Evolutionary conservation across 495 filamentous ascomycete species (phyloP).

Genomic region (Aspergillus taichungensis): DNA sequence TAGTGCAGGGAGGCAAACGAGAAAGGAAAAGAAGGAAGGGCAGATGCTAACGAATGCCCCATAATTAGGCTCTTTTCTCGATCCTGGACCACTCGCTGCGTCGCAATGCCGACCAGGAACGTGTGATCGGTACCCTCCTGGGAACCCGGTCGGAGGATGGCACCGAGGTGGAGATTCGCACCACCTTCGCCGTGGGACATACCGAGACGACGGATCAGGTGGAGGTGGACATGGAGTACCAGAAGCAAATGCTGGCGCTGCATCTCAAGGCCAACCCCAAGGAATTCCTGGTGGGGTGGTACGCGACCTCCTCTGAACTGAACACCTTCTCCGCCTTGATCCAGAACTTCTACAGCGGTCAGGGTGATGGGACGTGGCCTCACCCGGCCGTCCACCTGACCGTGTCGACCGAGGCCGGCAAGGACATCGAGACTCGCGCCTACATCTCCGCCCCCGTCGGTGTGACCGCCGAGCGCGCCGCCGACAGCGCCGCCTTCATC

Average conservation of each 20-base stretch:
- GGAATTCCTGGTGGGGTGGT: constrained; percentile 94
- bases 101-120: constrained; percentile 78
- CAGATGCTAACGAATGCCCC: constrained; percentile 1
- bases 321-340: constrained; percentile 98
- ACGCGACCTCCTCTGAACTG: constrained; percentile 88
- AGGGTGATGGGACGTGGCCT: constrained; percentile 92
- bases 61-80: constrained; percentile 75
- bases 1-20: not conserved
- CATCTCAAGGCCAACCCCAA: constrained; percentile 90
- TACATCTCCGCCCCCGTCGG: constrained; percentile 95
- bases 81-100: constrained; percentile 95
- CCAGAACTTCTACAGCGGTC: constrained; percentile 98
- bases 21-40: not conserved
- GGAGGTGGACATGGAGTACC: constrained; percentile 99
- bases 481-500: constrained; percentile 92
- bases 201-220: constrained; percentile 98
- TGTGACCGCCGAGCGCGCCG: constrained; percentile 86
- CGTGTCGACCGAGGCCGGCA: constrained; percentile 75
- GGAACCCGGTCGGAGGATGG: constrained; percentile 91
- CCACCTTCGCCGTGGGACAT: constrained; percentile 94
- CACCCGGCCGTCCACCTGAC: constrained; percentile 95
- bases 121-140: constrained; percentile 92
- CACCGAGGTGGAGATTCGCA: constrained; percentile 87
- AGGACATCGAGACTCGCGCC: constrained; percentile 74
- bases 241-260: constrained; percentile 94